Percentiles rank a stretch among this genome's conserved stretches.
These are phyloP conservation scores for Boletus semigastroideus DNA, from an alignment of 1,284 basidiomycete genomes.

Conservation along the genomic window DNA sequence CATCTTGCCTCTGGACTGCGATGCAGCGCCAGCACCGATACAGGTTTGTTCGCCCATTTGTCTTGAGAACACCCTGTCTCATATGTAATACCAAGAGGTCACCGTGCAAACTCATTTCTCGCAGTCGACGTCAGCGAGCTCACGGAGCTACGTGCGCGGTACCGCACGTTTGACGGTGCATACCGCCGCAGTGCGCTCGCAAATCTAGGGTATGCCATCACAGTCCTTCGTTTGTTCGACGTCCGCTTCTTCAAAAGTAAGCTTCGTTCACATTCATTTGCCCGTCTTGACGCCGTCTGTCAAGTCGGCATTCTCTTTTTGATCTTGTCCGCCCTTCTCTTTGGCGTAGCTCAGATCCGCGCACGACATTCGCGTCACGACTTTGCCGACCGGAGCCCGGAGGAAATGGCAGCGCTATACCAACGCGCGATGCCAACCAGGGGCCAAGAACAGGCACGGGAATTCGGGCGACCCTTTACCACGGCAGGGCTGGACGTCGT, in stretches of 20 bases:
- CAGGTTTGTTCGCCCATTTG: slow-evolving; percentile 20
- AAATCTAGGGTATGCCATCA: slow-evolving; percentile 71
- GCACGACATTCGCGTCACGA: slow-evolving; percentile 67
- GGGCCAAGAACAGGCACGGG: slow-evolving; percentile 57
- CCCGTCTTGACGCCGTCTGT: too few species aligned
- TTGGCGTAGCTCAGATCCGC: slow-evolving; percentile 59
- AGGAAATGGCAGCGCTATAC: slow-evolving; percentile 20
- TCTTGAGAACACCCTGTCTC: not conserved
- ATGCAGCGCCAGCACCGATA: slow-evolving; percentile 21
- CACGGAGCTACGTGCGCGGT: slow-evolving; percentile 73
- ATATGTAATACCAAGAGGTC: slow-evolving; percentile 44
- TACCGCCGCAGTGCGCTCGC: slow-evolving; percentile 76
- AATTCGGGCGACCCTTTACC: slow-evolving; percentile 75
- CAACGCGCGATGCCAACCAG: slow-evolving; percentile 40
- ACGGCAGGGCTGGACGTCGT: slow-evolving; percentile 77
- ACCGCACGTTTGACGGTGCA: slow-evolving; percentile 80
- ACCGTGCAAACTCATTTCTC: slow-evolving; percentile 57
- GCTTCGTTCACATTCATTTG: slow-evolving; percentile 15
- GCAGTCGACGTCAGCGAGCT: slow-evolving; percentile 63
- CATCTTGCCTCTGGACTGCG: not conserved
- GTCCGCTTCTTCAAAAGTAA: slow-evolving; percentile 64
- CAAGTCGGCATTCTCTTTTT: slow-evolving; percentile 74
- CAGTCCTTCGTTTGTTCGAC: slow-evolving; percentile 78
- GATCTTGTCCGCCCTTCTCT: slow-evolving; percentile 60
- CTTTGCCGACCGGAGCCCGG: slow-evolving; percentile 60